These are phyloP conservation scores for Cyclotella choctawhatcheeana DNA, from an alignment of 108 stramenopile genomes.

Conservation along the genomic window DNA sequence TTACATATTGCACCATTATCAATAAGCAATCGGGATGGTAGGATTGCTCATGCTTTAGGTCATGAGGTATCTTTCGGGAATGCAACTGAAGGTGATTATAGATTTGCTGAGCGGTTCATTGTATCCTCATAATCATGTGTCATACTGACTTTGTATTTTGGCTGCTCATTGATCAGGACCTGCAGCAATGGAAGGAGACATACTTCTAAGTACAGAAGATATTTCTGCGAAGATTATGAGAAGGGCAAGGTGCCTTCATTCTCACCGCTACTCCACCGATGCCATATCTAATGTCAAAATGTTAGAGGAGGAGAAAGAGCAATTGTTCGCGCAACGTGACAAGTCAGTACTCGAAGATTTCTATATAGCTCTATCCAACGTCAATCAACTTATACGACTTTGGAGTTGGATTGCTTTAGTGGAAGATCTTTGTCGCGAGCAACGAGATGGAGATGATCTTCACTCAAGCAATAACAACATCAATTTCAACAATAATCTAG, in stretches of 20 bases:
- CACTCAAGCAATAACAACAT: slow-evolving; percentile 13
- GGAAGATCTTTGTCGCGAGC: slow-evolving; percentile 56
- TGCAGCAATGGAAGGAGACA: slow-evolving; percentile 48
- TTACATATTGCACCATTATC: slow-evolving; percentile 63
- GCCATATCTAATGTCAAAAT: slow-evolving; percentile 64
- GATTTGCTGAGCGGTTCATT: too few species aligned
- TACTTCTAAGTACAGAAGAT: slow-evolving; percentile 46
- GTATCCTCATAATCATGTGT: too few species aligned
- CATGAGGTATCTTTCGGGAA: slow-evolving; percentile 58
- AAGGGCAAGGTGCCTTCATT: slow-evolving; percentile 59
- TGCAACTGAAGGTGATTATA: slow-evolving; percentile 42
- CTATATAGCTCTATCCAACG: slow-evolving; percentile 14
- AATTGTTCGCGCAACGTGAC: slow-evolving; percentile 25
- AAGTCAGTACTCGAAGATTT: slow-evolving; percentile 2
- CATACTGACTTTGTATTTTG: slow-evolving; percentile 9
- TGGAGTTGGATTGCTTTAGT: slow-evolving; percentile 87
- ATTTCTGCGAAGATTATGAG: slow-evolving; percentile 82
- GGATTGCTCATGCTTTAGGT: slow-evolving; percentile 63
- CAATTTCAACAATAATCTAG: slow-evolving; percentile 7
- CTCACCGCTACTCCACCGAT: slow-evolving; percentile 65
- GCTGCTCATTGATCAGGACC: slow-evolving; percentile 14
- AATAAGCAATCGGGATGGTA: slow-evolving; percentile 76
- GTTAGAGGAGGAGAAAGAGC: slow-evolving; percentile 53
- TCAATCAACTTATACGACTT: slow-evolving; percentile 57
- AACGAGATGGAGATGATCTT: slow-evolving; percentile 39